Evolutionary conservation across 495 filamentous ascomycete genomes (phyloP).

Genomic region (Tuber aestivum): DNA sequence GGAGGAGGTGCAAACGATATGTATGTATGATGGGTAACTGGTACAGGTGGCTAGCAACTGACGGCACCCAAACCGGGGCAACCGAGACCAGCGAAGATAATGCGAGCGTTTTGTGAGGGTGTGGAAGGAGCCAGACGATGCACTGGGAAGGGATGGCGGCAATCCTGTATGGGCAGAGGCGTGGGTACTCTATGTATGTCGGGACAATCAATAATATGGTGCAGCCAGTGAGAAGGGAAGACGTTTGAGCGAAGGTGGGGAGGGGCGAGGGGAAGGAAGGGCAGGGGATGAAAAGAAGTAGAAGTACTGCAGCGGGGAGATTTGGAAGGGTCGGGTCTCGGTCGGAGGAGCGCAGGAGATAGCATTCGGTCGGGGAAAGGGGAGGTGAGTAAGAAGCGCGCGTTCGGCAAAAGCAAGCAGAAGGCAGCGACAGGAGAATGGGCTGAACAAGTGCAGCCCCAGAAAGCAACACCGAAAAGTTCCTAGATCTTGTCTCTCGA

Average conservation of each 20-base stretch:
- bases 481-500: background rate
- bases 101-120: constrained; percentile 5
- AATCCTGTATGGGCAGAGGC: constrained; percentile 21
- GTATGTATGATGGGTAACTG: constrained; percentile 23
- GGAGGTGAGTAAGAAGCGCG: constrained; percentile 1
- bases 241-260: background rate
- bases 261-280: background rate
- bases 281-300: background rate
- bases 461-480: constrained; percentile 1
- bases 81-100: constrained; percentile 27
- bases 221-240: constrained; percentile 1
- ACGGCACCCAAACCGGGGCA: constrained; percentile 3
- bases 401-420: constrained; percentile 1
- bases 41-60: constrained; percentile 20
- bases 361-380: background rate
- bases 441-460: background rate
- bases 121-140: constrained; percentile 25
- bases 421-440: background rate
- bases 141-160: constrained; percentile 20
- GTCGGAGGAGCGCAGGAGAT: constrained; percentile 4
- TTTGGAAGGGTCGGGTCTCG: background rate
- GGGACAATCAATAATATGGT: background rate
- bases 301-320: background rate
- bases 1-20: constrained; percentile 26
- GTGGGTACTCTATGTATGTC: constrained; percentile 20